phyloP scores from a whole-genome alignment of 2,329 filamentous ascomycete genomes.

The Paraphoma chrysanthemicola region DNA sequence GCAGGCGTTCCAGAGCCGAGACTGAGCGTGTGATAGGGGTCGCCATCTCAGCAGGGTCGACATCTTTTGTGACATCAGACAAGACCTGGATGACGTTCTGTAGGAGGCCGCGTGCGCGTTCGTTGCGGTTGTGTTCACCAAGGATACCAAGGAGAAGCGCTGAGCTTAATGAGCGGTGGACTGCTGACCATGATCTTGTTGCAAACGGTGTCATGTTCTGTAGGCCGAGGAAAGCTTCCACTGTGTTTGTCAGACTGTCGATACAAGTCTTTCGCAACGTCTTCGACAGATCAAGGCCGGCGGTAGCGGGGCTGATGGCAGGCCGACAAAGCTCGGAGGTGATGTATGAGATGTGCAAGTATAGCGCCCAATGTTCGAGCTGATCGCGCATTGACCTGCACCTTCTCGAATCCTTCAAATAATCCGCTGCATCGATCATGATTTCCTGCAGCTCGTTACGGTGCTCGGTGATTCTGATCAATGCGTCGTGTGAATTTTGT shows the following conservation, averaged over 20 bases:
- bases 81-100: constrained; percentile 56
- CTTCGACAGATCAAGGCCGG: constrained; percentile 52
- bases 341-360: constrained; percentile 68
- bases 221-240: constrained; percentile 68
- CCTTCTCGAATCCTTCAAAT: constrained; percentile 62
- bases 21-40: constrained; percentile 57
- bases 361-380: constrained; percentile 66
- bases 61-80: constrained; percentile 54
- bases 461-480: constrained; percentile 63
- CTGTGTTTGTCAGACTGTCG: constrained; percentile 61
- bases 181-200: constrained; percentile 53
- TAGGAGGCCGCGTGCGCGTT: constrained; percentile 54
- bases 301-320: constrained; percentile 61
- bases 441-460: constrained; percentile 64
- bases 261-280: constrained; percentile 63
- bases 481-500: constrained; percentile 60
- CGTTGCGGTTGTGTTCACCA: constrained; percentile 54
- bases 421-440: constrained; percentile 64
- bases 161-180: constrained; percentile 53
- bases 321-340: constrained; percentile 68
- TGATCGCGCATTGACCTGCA: constrained; percentile 60
- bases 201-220: constrained; percentile 58
- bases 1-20: constrained; percentile 52
- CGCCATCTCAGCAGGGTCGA: constrained; percentile 56
- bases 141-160: constrained; percentile 54